Percentiles rank a stretch among this genome's conserved stretches.
phyloP scores from a whole-genome alignment of 306 rosid species.

The Biancaea sappan region DNA sequence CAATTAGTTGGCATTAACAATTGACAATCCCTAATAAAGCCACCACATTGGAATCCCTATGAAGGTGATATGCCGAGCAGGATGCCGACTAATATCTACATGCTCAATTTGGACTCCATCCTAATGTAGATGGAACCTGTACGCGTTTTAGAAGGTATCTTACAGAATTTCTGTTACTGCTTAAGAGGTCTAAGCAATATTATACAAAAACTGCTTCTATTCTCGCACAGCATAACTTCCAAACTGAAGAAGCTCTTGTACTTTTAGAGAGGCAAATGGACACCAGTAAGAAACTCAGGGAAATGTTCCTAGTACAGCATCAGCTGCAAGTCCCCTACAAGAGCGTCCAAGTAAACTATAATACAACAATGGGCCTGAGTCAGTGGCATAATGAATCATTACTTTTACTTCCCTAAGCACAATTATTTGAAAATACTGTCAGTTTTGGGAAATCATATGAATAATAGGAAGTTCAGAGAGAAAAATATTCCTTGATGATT shows the following conservation, averaged over 20 bases:
- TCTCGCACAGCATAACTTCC: slow-evolving; percentile 36
- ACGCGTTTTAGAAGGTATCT: slow-evolving; percentile 27
- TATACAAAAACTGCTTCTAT: slow-evolving; percentile 51
- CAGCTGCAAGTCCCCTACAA: slow-evolving; percentile 39
- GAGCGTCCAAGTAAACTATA: slow-evolving; percentile 19
- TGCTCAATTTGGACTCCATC: slow-evolving; percentile 23
- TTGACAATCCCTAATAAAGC: not conserved
- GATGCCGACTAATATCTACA: slow-evolving; percentile 38
- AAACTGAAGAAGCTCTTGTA: slow-evolving; percentile 33
- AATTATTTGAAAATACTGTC: slow-evolving; percentile 37
- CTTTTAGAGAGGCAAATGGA: not conserved
- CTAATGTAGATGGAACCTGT: slow-evolving; percentile 27
- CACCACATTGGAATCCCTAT: slow-evolving; percentile 26
- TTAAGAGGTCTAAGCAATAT: slow-evolving; percentile 42
- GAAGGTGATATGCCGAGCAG: slow-evolving; percentile 7
- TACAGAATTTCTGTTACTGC: slow-evolving; percentile 35
- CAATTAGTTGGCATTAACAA: slow-evolving; percentile 3
- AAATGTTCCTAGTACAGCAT: slow-evolving; percentile 38
- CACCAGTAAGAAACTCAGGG: slow-evolving; percentile 18
- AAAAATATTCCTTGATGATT: no score
- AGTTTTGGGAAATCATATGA: no score
- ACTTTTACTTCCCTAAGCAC: slow-evolving; percentile 32
- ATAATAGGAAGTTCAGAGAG: no score
- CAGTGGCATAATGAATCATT: slow-evolving; percentile 23
- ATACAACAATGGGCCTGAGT: slow-evolving; percentile 3